phyloP scores from a whole-genome alignment of 257 asterid genomes.

The Orobanche coerulescens region DNA sequence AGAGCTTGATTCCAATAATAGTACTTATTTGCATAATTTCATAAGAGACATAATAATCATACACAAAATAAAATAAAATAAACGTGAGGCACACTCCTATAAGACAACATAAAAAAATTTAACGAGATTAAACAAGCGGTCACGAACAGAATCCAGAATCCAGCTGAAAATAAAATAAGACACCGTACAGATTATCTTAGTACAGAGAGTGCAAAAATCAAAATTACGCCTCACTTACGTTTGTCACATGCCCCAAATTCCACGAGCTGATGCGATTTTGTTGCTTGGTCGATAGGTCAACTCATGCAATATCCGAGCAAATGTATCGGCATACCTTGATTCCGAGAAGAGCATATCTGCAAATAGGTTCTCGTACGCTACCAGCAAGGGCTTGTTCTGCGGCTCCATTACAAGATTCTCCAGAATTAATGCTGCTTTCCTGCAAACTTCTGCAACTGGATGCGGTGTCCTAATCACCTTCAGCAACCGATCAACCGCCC shows the following conservation, averaged over 20 bases:
- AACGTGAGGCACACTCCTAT: no score
- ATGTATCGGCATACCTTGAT: slow-evolving; percentile 66
- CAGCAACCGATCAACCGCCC: slow-evolving; percentile 87
- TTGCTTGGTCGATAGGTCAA: slow-evolving; percentile 77
- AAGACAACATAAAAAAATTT: no score
- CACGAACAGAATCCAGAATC: no score
- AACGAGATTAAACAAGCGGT: no score
- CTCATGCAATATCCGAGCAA: slow-evolving; percentile 79
- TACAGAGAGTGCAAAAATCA: no score
- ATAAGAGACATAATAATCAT: no score
- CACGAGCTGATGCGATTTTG: slow-evolving; percentile 72
- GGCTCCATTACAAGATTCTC: slow-evolving; percentile 95
- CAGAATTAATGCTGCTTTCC: slow-evolving; percentile 79
- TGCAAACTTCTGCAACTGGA: slow-evolving; percentile 87
- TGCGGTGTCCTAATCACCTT: slow-evolving; percentile 82
- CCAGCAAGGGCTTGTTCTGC: slow-evolving; percentile 78
- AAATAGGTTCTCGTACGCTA: slow-evolving; percentile 73
- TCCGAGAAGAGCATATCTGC: slow-evolving; percentile 89
- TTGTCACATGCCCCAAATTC: slow-evolving; percentile 99
- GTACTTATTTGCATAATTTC: no score
- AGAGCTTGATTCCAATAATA: no score
- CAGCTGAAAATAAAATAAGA: no score
- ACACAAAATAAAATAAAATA: no score
- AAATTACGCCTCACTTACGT: no score
- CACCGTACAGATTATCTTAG: no score